Base-by-base conservation (phyloP, 2,329 filamentous ascomycete genomes). In the Xylaria sp. region DNA sequence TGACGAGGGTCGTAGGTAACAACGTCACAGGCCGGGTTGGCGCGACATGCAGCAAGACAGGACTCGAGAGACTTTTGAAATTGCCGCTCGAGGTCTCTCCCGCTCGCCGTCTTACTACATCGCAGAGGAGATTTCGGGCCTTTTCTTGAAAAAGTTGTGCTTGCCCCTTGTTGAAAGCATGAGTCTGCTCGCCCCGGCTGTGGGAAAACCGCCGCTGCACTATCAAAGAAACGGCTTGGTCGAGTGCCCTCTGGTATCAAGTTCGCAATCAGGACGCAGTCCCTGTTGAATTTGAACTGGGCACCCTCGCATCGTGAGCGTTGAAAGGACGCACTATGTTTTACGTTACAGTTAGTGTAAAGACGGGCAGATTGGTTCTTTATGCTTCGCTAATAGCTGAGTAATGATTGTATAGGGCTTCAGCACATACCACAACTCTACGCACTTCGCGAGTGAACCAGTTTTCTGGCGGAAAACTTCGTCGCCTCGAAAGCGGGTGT, bases 1-100 rank as follows among this genome's bases (percentile, higher is more conserved):
- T 67, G 65, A 35, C 13, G 29, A 21, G 74, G 71, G 54, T 75
- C 73, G 64, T 68, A 73, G 58, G 71, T 74, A 0, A 72, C 47
- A 35, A 74, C 73, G 7, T 68, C 68, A 53, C 74, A 76, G 0
- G 65, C 56, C 9, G 48, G 17, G 37, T 64, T 54, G 2, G 55
- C 40, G 7, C 44, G 40, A 37, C 66, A 68, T n/a, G 63, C 63
- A 3, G 47, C 54, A 5, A 67, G 54, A 35, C 65, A 67, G 10
- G 46, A 55, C 40, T 65, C 64, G 3, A 68, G 33, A 2, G 58
- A 61, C 57, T 62, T 63, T 40, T 63, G 59, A 15, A 68, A 68
- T 11, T 65, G 66, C 41, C 63, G 64, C 51, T 65, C 64, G 33
- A 65, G 44, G 13, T 68, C 64, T 8, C 54, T 51, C 6, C 64